Base-by-base conservation (phyloP, 208 protist species). In the Trypanosomatidae sp. region DNA sequence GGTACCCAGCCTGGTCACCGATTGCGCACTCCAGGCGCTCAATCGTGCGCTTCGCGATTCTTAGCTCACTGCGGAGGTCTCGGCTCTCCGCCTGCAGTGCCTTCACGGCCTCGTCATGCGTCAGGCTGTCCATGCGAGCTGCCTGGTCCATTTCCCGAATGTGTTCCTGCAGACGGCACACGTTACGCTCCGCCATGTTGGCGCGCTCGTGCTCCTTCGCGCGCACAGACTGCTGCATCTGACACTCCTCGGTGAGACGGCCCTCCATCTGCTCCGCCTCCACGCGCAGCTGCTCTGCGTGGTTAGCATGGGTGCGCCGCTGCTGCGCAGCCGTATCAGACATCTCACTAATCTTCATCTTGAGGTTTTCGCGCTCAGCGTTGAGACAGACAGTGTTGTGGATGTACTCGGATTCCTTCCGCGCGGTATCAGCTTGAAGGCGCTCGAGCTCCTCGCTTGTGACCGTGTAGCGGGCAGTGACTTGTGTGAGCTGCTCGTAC, bases 41-140 rank as follows among this genome's bases (percentile, higher is more conserved):
- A 69, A 97, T 94, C 30, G 92, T 97, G 44, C 87, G 87, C 76
- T 92, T 93, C 36, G 89, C 90, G 25, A 89, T 86, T 33, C 69
- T 77, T 46, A 95, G 77, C 78, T 97, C 92, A 41, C 79, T 73
- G 46, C 83, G 80, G 39, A 91, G 71, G 36, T 93, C 87, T 15
- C 79, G 71, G 8, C 81, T 76, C 71, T 95, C 91, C 33, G 68
- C 67, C 72, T 89, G 88, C 56, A 94, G 69, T 4, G 73, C 49
- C 62, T 80, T 80, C 71, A 91, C 79, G 2, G 75, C 79, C 36
- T 93, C 83, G 7, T 81, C 73, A 17, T 80, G 65, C 56, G 83
- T 67, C 22, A 76, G 25, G 6, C 56, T 49, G 6, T 43, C 41
- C 55, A 73, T 68, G 36, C 41, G 70, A 17, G 77, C 55, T 22